A percentile compares a stretch with the other conserved stretches of the same genome.
Evolutionary conservation across 768 basidiomycete species (phyloP).

Genomic region (Mrakia hoshinonis): DNA sequence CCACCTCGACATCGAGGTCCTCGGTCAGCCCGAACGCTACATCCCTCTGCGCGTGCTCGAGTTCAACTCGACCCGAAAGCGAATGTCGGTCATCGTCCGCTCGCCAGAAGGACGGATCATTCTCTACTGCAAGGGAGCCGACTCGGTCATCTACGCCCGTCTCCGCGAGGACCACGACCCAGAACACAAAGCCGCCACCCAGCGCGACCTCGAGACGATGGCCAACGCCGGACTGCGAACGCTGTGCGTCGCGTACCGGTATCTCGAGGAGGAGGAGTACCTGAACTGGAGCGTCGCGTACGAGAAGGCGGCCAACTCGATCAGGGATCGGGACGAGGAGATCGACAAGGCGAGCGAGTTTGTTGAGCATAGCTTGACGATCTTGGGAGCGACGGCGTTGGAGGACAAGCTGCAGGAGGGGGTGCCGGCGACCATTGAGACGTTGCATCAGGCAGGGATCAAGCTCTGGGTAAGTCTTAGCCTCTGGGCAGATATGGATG

Average conservation of each 20-base stretch:
- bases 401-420: constrained; percentile 97
- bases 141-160: constrained; percentile 84
- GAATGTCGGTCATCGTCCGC: constrained; percentile 88
- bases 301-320: constrained; percentile 69
- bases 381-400: constrained; percentile 88
- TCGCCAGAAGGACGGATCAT: constrained; percentile 71
- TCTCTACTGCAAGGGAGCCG: constrained; percentile 93
- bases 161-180: constrained; percentile 68
- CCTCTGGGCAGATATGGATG: no score
- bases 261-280: constrained; percentile 75
- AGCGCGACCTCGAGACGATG: constrained; percentile 81
- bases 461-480: constrained; percentile 61
- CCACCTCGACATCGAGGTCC: constrained; percentile 67
- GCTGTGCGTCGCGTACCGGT: constrained; percentile 74
- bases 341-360: constrained; percentile 76
- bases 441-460: constrained; percentile 83
- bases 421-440: constrained; percentile 91
- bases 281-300: constrained; percentile 66
- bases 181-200: constrained; percentile 64
- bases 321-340: constrained; percentile 77
- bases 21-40: constrained; percentile 67
- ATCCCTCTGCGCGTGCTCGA: constrained; percentile 72
- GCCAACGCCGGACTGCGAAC: constrained; percentile 89
- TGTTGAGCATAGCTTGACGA: constrained; percentile 71
- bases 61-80: constrained; percentile 87